These are phyloP conservation scores for Boechera divaricarpa DNA, from an alignment of 345 rosid genomes.

Conservation along the genomic window DNA sequence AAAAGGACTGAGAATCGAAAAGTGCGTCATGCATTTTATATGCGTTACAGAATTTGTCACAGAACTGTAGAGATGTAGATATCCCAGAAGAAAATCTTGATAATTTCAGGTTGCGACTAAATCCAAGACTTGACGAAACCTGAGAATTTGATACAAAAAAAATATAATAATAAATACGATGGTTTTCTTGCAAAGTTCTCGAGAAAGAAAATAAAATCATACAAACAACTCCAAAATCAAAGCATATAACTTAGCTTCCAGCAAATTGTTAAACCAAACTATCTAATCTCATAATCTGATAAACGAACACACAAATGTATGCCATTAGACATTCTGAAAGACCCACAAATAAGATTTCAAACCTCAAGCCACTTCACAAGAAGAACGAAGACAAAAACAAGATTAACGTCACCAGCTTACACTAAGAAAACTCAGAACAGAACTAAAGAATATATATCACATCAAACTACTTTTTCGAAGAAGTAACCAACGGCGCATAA, in stretches of 20 bases:
- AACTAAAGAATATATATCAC: background rate
- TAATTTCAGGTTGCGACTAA: conserved; percentile 48
- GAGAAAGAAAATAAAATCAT: background rate
- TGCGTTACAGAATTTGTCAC: conserved; percentile 34
- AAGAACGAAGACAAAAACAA: background rate
- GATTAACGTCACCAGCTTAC: conserved; percentile 12
- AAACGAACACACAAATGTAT: background rate
- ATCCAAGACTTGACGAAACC: conserved; percentile 53
- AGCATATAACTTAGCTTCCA: too few relatives aligned
- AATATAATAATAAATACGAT: background rate
- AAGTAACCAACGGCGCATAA: conserved; percentile 17
- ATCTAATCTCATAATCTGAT: too few relatives aligned
- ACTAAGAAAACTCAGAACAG: conserved; percentile 11
- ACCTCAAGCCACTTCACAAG: conserved; percentile 1
- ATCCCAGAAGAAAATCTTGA: conserved; percentile 47
- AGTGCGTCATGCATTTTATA: background rate
- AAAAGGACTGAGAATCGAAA: conserved; percentile 12
- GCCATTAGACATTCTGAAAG: background rate
- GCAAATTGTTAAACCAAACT: too few relatives aligned
- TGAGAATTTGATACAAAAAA: conserved; percentile 21
- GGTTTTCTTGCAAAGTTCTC: background rate
- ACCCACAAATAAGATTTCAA: conserved; percentile 3
- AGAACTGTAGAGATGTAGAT: conserved; percentile 68
- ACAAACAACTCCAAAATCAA: background rate
- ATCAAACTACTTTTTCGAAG: conserved; percentile 1